A percentile compares a stretch with the other conserved stretches of the same genome.
These are phyloP conservation scores for Botrytis hyacinthi DNA, from an alignment of 2,329 filamentous ascomycete species.

Conservation along the genomic window DNA sequence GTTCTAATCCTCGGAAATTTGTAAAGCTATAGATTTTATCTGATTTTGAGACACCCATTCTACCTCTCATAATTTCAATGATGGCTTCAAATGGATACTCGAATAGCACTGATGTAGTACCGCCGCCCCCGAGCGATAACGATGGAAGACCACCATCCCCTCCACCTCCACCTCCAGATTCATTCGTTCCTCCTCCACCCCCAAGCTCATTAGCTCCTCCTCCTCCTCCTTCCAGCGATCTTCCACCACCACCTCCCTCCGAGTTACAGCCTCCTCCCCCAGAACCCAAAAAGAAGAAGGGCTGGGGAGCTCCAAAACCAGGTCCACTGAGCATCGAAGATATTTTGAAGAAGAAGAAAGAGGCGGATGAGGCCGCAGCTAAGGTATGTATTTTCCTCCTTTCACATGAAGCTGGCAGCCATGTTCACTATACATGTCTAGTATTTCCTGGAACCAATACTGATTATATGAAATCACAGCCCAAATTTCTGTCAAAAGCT, in stretches of 20 bases:
- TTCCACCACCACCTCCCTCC: constrained; percentile 41
- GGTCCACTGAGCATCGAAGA: constrained; percentile 79
- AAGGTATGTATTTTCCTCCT: constrained; percentile 53
- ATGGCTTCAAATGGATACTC: constrained; percentile 27
- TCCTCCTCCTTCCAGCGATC: constrained; percentile 32
- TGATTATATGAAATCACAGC: constrained; percentile 45
- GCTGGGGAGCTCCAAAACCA: constrained; percentile 46
- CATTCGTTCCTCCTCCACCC: constrained; percentile 44
- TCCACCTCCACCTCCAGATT: constrained; percentile 42
- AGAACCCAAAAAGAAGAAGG: constrained; percentile 51
- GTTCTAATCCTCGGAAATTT: background rate
- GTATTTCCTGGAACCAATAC: constrained; percentile 28
- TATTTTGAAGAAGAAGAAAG: constrained; percentile 79
- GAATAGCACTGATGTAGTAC: constrained; percentile 29
- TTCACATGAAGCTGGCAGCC: constrained; percentile 24
- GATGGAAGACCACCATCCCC: constrained; percentile 35
- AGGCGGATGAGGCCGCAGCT: constrained; percentile 76
- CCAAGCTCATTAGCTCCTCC: constrained; percentile 37
- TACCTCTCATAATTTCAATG: background rate
- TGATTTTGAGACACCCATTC: background rate
- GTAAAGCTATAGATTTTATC: background rate
- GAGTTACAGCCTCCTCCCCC: constrained; percentile 45
- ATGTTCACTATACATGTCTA: constrained; percentile 37
- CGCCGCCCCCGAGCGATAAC: constrained; percentile 30
- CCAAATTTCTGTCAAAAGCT: constrained; percentile 81